These are phyloP conservation scores for Cutaneotrichosporon curvatum DNA, from an alignment of 1,284 basidiomycete species.

Conservation along the genomic window DNA sequence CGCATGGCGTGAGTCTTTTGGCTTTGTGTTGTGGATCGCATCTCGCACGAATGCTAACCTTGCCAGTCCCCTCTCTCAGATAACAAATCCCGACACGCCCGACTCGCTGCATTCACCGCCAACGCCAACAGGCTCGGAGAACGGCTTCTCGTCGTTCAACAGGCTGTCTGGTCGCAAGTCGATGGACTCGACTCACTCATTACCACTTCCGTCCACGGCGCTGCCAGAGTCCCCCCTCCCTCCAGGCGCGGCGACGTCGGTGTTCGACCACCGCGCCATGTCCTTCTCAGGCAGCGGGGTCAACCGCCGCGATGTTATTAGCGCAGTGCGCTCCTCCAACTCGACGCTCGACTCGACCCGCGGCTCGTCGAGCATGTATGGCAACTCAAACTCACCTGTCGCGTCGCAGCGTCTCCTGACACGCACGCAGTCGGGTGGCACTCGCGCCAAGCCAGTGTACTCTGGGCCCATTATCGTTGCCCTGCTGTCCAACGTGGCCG, in stretches of 20 bases:
- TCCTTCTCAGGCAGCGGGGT: slow-evolving; percentile 41
- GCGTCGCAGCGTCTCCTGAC: slow-evolving; percentile 33
- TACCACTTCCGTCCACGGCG: slow-evolving; percentile 21
- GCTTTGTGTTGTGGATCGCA: background rate
- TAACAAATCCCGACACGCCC: slow-evolving; percentile 15
- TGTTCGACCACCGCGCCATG: slow-evolving; percentile 37
- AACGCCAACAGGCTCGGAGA: slow-evolving; percentile 39
- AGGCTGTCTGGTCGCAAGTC: slow-evolving; percentile 34
- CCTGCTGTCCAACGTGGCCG: slow-evolving; percentile 85
- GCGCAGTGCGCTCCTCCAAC: slow-evolving; percentile 32
- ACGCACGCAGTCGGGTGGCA: slow-evolving; percentile 18
- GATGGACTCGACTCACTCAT: slow-evolving; percentile 39
- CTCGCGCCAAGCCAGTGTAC: slow-evolving; percentile 28
- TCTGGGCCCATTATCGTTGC: slow-evolving; percentile 64
- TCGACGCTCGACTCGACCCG: slow-evolving; percentile 9
- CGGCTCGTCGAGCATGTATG: slow-evolving; percentile 4
- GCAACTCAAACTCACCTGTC: slow-evolving; percentile 25
- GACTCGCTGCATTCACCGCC: slow-evolving; percentile 30
- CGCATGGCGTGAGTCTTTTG: slow-evolving; percentile 15
- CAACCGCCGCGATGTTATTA: slow-evolving; percentile 29
- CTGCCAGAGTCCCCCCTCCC: slow-evolving; percentile 21
- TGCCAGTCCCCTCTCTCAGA: slow-evolving; percentile 37
- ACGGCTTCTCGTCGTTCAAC: slow-evolving; percentile 23
- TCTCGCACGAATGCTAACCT: background rate
- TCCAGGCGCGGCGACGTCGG: slow-evolving; percentile 26